Conservation (phyloP, 2,329 filamentous ascomycete genomes). For the Paracoccidioides lutzii region DNA sequence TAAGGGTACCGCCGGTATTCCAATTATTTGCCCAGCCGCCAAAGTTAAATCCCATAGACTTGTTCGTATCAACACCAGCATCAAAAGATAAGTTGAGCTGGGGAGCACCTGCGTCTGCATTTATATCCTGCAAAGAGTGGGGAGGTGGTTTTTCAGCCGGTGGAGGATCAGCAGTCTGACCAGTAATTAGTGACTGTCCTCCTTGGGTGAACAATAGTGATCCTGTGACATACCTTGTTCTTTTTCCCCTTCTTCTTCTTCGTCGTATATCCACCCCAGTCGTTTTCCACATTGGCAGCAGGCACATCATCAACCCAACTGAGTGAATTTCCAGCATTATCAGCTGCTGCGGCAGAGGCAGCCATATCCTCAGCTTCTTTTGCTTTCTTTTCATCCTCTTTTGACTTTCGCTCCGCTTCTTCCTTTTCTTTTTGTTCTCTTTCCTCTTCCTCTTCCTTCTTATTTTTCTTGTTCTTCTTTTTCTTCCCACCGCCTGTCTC, state of each 20-base stretch:
- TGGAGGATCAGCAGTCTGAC: constrained; percentile 21
- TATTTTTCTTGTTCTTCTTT: constrained; percentile 11
- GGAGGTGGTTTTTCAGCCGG: constrained; percentile 24
- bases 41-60: constrained; percentile 32
- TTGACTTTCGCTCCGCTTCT: background rate
- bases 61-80: constrained; percentile 29
- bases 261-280: constrained; percentile 40
- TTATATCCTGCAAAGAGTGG: constrained; percentile 56
- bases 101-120: constrained; percentile 47
- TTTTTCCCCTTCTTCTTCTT: constrained; percentile 47
- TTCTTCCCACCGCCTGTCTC: constrained; percentile 7
- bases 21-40: constrained; percentile 50
- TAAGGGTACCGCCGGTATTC: constrained; percentile 39
- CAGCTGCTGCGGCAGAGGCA: constrained; percentile 15
- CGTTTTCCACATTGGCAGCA: constrained; percentile 33
- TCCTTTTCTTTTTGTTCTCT: constrained; percentile 1
- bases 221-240: constrained; percentile 15
- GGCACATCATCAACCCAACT: constrained; percentile 34
- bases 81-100: constrained; percentile 46
- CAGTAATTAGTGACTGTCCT: background rate
- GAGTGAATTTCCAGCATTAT: constrained; percentile 22
- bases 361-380: constrained; percentile 8
- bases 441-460: constrained; percentile 7
- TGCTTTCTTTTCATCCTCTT: constrained; percentile 4
- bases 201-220: background rate